phyloP scores from a whole-genome alignment of 148 eudicot species.

The Talinum fruticosum region DNA sequence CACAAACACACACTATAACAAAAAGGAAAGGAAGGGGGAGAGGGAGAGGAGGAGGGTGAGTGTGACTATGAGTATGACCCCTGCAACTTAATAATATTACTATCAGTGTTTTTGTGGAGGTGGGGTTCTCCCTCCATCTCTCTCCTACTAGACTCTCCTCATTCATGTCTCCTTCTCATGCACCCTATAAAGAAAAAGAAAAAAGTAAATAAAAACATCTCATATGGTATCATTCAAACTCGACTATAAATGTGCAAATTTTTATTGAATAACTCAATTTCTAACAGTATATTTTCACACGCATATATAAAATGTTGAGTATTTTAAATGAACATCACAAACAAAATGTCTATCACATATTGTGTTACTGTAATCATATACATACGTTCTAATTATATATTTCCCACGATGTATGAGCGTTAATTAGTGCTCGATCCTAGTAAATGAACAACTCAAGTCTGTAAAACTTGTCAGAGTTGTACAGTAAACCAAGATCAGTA shows the following conservation, averaged over 20 bases:
- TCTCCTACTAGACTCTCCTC: conserved; percentile 11
- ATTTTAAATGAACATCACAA: too few species aligned
- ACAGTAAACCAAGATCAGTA: neutral
- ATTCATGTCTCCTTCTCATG: conserved; percentile 13
- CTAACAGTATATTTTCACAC: too few species aligned
- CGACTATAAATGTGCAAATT: neutral
- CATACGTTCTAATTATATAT: too few species aligned
- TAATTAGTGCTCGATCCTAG: too few species aligned
- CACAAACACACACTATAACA: neutral
- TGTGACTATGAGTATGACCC: neutral
- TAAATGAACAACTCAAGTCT: neutral
- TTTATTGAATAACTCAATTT: too few species aligned
- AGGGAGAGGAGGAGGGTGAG: neutral
- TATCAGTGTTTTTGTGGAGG: conserved; percentile 15
- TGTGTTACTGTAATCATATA: too few species aligned
- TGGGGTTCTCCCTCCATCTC: conserved; percentile 19
- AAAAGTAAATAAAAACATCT: neutral
- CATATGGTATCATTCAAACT: neutral
- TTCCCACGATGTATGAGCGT: too few species aligned
- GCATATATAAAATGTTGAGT: too few species aligned
- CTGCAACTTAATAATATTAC: conserved; percentile 17
- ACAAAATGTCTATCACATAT: too few species aligned
- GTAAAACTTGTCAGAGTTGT: neutral
- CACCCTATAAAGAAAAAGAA: neutral
- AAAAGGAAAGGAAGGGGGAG: neutral